These are phyloP conservation scores for Barnettozyma siamensis DNA, from an alignment of 805 yeast species.

Conservation along the genomic window DNA sequence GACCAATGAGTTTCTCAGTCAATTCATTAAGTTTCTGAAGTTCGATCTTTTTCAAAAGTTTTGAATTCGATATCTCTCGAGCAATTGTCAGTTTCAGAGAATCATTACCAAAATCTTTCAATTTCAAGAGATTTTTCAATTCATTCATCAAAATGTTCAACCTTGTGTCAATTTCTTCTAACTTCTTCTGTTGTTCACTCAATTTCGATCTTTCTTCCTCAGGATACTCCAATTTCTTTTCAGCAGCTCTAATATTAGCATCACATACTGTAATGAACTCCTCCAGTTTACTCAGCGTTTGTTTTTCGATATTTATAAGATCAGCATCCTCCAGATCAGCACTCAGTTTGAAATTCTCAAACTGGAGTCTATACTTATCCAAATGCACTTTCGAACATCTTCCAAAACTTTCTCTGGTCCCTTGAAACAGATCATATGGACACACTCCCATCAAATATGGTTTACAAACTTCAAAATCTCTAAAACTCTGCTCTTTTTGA, in stretches of 20 bases:
- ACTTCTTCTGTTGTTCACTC: slow-evolving; percentile 45
- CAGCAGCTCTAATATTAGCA: slow-evolving; percentile 54
- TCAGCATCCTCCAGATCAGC: slow-evolving; percentile 27
- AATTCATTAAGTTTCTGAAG: slow-evolving; percentile 53
- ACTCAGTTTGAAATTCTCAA: slow-evolving; percentile 35
- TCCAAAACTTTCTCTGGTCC: slow-evolving; percentile 81
- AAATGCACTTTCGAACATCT: slow-evolving; percentile 71
- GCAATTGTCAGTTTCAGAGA: slow-evolving; percentile 17
- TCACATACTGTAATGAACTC: slow-evolving; percentile 63
- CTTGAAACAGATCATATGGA: slow-evolving; percentile 75
- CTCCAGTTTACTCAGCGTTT: slow-evolving; percentile 41
- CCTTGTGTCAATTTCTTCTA: slow-evolving; percentile 55
- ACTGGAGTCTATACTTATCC: slow-evolving; percentile 68
- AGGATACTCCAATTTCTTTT: slow-evolving; percentile 61
- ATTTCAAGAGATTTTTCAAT: slow-evolving; percentile 47
- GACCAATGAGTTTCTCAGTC: slow-evolving; percentile 64
- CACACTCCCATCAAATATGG: slow-evolving; percentile 80
- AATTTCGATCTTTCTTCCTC: slow-evolving; percentile 65
- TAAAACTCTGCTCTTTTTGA: slow-evolving; percentile 39
- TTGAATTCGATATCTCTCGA: slow-evolving; percentile 35
- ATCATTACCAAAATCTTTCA: slow-evolving; percentile 19
- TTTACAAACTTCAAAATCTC: slow-evolving; percentile 65
- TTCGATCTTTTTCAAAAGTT: slow-evolving; percentile 43
- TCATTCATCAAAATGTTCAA: slow-evolving; percentile 50
- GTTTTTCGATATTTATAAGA: slow-evolving; percentile 42